These are phyloP conservation scores for Picocystis salinarum DNA, from an alignment of 139 green algal genomes.

Conservation along the genomic window DNA sequence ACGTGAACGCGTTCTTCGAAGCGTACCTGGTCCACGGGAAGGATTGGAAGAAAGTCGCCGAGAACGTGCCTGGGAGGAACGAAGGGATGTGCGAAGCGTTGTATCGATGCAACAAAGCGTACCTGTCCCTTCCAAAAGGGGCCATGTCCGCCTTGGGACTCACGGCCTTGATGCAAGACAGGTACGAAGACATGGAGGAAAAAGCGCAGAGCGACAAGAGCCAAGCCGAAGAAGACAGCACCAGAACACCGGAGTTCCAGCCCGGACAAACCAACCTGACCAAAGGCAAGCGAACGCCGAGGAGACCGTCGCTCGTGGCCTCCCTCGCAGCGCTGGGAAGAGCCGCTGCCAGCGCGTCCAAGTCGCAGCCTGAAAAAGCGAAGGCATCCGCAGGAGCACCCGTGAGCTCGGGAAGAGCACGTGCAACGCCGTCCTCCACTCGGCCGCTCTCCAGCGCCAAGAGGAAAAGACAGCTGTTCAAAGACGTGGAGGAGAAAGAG, in stretches of 20 bases:
- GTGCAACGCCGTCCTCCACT: background rate
- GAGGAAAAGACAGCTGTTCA: background rate
- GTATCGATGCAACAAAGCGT: conserved; percentile 12
- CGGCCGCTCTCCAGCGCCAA: background rate
- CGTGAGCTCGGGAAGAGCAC: background rate
- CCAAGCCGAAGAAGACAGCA: background rate
- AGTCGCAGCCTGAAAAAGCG: background rate
- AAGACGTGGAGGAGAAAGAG: background rate
- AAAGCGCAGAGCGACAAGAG: background rate
- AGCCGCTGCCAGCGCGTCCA: background rate
- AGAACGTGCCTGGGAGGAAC: conserved; percentile 5
- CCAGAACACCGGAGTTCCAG: too few relatives aligned
- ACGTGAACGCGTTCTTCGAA: conserved; percentile 7
- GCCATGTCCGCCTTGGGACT: conserved; percentile 7
- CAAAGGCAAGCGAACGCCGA: background rate
- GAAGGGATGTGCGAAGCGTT: conserved; percentile 9
- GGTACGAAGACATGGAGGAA: conserved; percentile 8
- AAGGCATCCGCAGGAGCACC: background rate
- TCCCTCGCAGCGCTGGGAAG: too few relatives aligned
- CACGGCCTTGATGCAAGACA: conserved; percentile 11
- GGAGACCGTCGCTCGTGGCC: too few relatives aligned
- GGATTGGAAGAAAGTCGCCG: conserved; percentile 3
- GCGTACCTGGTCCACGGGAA: conserved; percentile 2
- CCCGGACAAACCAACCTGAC: too few relatives aligned
- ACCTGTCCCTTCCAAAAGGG: conserved; percentile 12